phyloP scores from a whole-genome alignment of 768 basidiomycete species.

The Xerocomus potaroensis region DNA sequence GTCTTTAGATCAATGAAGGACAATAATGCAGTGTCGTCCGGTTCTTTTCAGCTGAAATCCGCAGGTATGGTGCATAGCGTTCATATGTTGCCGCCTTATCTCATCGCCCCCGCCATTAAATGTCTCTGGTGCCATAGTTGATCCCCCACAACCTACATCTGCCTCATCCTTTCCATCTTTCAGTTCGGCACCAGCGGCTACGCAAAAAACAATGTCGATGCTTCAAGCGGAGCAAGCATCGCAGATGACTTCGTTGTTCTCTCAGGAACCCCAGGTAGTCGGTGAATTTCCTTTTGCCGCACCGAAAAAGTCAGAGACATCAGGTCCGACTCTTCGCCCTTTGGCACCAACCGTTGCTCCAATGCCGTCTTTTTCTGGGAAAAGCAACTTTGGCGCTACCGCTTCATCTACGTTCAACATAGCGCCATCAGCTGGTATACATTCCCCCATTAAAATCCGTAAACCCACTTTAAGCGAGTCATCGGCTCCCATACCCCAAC shows the following conservation, averaged over 20 bases:
- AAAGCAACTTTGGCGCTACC: background rate
- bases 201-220: background rate
- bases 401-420: background rate
- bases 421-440: background rate
- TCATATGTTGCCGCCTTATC: background rate
- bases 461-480: background rate
- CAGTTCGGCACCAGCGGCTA: background rate
- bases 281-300: background rate
- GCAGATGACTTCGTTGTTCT: background rate
- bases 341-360: conserved; percentile 18
- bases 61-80: conserved; percentile 12
- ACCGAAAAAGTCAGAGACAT: conserved; percentile 4
- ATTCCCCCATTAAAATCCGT: background rate
- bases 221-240: background rate
- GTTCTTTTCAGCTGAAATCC: background rate
- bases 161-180: conserved; percentile 2
- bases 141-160: background rate
- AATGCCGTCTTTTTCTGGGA: background rate
- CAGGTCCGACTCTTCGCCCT: conserved; percentile 14
- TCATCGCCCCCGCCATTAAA: background rate
- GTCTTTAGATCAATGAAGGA: conserved; percentile 8
- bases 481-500: background rate
- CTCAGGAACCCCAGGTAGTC: conserved; percentile 1
- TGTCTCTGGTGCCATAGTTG: background rate
- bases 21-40: background rate